Base-by-base conservation (phyloP, 192 early-diverging fungal genomes). In the Backusella mclennaniae region DNA sequence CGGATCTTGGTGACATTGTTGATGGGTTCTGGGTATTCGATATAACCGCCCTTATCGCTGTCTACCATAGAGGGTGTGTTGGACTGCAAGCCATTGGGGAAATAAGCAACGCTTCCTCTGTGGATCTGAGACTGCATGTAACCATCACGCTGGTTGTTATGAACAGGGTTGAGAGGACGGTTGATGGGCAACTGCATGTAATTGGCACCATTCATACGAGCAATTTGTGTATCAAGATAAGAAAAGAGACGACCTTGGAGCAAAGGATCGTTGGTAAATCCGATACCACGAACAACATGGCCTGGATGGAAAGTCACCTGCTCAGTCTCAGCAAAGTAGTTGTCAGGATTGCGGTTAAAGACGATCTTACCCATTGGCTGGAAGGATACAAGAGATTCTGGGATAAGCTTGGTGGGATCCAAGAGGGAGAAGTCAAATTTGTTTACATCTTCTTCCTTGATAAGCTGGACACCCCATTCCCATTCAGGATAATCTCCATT, bases 141-240 rank as follows among this genome's bases (percentile, higher is more conserved):
- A 17, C 85, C 87, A 78, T 83, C 87, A 56, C 87, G 79, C 72
- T 85, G 81, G 67, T 83, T 81, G 80, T 88, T 87, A 74, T 76
- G 67, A 52, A 83, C 81, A 41, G 81, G 77, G 26, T 52, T 73
- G 15, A 80, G 44, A 35, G 85, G 85, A n/a, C 72, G 52, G 63
- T 88, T 88, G 76, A 85, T 87, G 59, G 87, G 87, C 2, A 86
- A 35, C 44, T 86, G 72, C 53, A 80, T 67, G 69, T 69, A 87
- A 74, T 88, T 88, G 79, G 73, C 67, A 14, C 81, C 42, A 33
- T 31, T 66, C 73, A 86, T 74, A 36, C 84, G 80, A 69, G 83
- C 73, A 8, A 86, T 26, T 69, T 86, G 85, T 29, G 85, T 86
- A 75, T 86, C 85, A 56, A 76, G 79, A 75, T 85, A 88, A 52